Evolutionary conservation across 139 green algal species (phyloP).

Genomic region (Gonium pectorale): DNA sequence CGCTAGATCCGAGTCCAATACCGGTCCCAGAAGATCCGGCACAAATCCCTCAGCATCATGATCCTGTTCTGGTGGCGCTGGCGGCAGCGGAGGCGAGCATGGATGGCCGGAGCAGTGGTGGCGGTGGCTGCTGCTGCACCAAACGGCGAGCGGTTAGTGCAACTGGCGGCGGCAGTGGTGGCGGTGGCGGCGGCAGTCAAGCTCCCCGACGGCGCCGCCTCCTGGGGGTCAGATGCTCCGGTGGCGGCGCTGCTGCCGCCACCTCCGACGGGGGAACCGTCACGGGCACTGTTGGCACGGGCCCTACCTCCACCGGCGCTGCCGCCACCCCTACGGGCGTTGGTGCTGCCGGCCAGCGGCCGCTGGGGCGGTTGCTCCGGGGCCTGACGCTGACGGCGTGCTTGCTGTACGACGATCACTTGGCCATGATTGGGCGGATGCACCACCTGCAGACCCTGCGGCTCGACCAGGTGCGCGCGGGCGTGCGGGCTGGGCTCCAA

Average conservation of each 20-base stretch:
- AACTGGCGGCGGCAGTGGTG: too few species aligned
- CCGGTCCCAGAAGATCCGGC: not conserved
- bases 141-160: not conserved
- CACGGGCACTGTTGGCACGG: not conserved
- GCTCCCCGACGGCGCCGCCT: too few species aligned
- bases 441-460: not conserved
- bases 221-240: not conserved
- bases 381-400: constrained; percentile 28
- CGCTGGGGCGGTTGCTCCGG: not conserved
- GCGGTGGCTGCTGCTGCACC: not conserved
- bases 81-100: not conserved
- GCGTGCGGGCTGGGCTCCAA: not conserved
- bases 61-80: not conserved
- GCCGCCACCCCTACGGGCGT: not conserved
- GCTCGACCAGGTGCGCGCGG: constrained; percentile 8
- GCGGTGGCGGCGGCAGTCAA: too few species aligned
- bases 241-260: not conserved
- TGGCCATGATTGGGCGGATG: constrained; percentile 17
- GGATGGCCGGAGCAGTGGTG: not conserved
- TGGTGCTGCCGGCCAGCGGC: not conserved
- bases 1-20: not conserved
- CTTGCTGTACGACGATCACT: constrained; percentile 34
- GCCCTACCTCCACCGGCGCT: not conserved
- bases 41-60: too few species aligned
- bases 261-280: not conserved